Evolutionary conservation across 768 basidiomycete species (phyloP), one percentile per base, ranked within the genome.

Genomic region (Mycena rebaudengoi): DNA sequence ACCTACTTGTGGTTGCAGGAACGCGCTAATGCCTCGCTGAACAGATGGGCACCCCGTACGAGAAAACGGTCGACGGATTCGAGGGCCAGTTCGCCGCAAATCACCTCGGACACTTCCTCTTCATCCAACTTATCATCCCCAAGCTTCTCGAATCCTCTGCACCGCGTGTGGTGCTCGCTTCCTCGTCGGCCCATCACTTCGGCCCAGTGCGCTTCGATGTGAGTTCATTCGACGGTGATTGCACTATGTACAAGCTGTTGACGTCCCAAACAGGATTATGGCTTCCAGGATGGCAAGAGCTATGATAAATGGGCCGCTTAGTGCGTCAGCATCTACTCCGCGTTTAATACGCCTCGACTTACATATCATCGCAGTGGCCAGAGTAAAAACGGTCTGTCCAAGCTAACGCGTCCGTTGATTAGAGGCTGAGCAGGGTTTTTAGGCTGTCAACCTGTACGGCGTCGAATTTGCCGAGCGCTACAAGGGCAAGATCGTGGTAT

Each of bases 81-180:
- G 70, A 73, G 50, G 45, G 43, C 23, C 71, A 73, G 37, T 64
- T 73, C 29, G 70, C 60, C 39, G 62, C 56, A 30, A 73, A 73
- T 55, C 69, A 71, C 32, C 52, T 71, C n/a, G 69, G 68, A 33
- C 67, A 71, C 46, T 69, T 54, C 62, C 60, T 71, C 35, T 70
- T 73, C 53, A 64, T 67, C 14, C 65, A 62, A 37, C 67, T 71
- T 25, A 65, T 73, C 63, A 32, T 71, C 18, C 65, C 60, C 23
- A 66, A 44, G 23, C 30, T 65, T 51, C 53, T 51, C 25, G 63
- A 50, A 35, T 35, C 46, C 32, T 21, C 40, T 32, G 55, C 40
- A 23, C 57, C 57, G 5, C 48, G 50, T 25, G 50, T 60, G 35
- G 57, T 52, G 37, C 57, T 59, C 32, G 39, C 28, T 11, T 5